Evolutionary conservation across 2,329 filamentous ascomycete genomes (phyloP), one percentile per base, ranked within the genome.

Genomic region (Cytospora paraplurivora): DNA sequence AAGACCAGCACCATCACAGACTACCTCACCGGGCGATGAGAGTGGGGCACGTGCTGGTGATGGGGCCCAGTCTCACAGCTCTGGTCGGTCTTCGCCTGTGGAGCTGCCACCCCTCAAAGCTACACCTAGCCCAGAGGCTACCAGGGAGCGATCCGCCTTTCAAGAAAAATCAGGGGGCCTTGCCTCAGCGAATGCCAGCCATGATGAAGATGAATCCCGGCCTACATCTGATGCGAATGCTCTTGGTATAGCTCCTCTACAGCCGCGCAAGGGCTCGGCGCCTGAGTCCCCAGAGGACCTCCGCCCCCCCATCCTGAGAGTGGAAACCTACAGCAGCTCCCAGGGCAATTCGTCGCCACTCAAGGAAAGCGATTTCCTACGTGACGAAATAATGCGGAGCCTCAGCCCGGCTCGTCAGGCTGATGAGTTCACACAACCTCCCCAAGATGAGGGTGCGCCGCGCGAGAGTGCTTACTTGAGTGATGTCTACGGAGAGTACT

Each of bases 331-430:
- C 55, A 84, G 82, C 69, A 83, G 81, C 0, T 71, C 76, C 2
- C 27, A 27, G 11, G 79, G 80, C 11, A 80, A 81, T 8, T 77
- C 76, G 8, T 81, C 82, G 0, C 81, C 85, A 35, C 79, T 88
- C 64, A 85, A 88, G 68, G 89, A 92, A 70, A 92, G 85, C 69
- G 90, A 93, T 68, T 81, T 84, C 62, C 73, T 93, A 54, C 82
- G 87, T 34, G 88, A 91, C 64, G 91, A 93, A 69, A 93, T 93
- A 61, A 86, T 92, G 59, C 86, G 85, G 63, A 90, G 86, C 50
- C 78, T 93, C 2, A 87, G 82, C 61, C 82, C 87, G 0, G 72
- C 78, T 13, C 76, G 75, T 35, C 70, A 75, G 37, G 64, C 69
- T 7, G 50, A 66, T 17, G 57, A 65, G 3, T 56, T 44, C 5